Base-by-base conservation (phyloP, 768 basidiomycete species). In the Cyclocybe aegerita region DNA sequence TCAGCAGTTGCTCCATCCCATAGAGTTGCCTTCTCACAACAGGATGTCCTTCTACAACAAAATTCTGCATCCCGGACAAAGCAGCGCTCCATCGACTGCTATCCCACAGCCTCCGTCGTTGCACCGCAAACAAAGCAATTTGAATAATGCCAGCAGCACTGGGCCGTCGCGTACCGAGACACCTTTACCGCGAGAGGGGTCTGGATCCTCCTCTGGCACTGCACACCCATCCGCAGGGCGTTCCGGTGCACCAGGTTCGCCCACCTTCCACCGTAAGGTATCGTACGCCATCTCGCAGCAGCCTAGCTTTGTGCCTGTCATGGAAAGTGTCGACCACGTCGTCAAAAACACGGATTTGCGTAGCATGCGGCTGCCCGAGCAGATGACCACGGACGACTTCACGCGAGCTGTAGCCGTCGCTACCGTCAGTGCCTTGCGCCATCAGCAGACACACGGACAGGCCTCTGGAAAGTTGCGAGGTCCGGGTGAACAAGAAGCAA, bases 401-500 rank as follows among this genome's bases (percentile, higher is more conserved):
- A 93, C 93, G 8, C 79, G 93, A 5, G 95, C 93, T 9, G 93
- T 98, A 7, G 93, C 95, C 9, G 93, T 91, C 10, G 93, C 93
- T 7, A 97, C 95, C 3, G 94, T 95, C 14, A 91, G 85, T 54
- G 94, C 95, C 0, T 69, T 98, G 51, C 76, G 91, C 43, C 91
- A 94, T 62, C 87, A 91, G 65, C 83, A 88, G 57, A 72, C 74
- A n/a, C 74, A 76, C 49, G 64, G 62, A 3, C 73, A 78, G 30
- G 77, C 78, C 4, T 79, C 77, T 30, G 75, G 70, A 73, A 80
- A 46, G 60, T 67, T 17, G 76, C 81, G 39, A 57, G 72, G 63
- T 3, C 65, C 56, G 9, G 66, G 54, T 33, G 84, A 81, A 4
- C 73, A 63, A 5, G 83, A 75, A 4, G 78, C 66, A 32, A 78